These are phyloP conservation scores for Cryphonectria nitschkei DNA, from an alignment of 2,329 filamentous ascomycete genomes.

Conservation along the genomic window DNA sequence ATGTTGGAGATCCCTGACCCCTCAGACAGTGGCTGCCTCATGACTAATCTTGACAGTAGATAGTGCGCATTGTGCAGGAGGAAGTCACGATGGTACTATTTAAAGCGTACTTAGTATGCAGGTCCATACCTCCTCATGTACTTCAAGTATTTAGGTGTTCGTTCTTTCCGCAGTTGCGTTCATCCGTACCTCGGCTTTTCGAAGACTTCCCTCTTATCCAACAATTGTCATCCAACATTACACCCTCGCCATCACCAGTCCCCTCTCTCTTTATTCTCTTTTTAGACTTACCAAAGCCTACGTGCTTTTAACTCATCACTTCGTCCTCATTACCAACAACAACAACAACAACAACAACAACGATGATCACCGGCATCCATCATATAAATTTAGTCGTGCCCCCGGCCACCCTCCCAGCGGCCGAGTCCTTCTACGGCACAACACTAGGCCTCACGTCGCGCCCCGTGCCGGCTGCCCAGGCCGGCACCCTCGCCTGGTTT, in stretches of 20 bases:
- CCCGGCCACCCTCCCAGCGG: slow-evolving; percentile 52
- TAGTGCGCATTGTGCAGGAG: background rate
- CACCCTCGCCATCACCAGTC: background rate
- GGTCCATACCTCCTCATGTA: background rate
- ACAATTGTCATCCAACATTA: background rate
- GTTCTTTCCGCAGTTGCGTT: background rate
- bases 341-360: background rate
- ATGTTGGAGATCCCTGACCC: background rate
- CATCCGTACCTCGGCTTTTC: background rate
- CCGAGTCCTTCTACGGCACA: slow-evolving; percentile 56
- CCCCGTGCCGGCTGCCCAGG: slow-evolving; percentile 56
- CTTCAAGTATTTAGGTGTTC: background rate
- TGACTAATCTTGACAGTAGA: background rate
- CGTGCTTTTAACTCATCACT: background rate
- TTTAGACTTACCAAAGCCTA: background rate
- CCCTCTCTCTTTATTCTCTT: background rate
- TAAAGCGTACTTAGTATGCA: too few relatives aligned
- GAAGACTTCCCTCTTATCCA: background rate
- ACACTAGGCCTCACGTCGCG: slow-evolving; percentile 59
- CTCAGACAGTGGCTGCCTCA: background rate
- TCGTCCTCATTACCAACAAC: background rate
- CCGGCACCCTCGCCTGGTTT: slow-evolving; percentile 60
- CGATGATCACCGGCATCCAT: slow-evolving; percentile 53
- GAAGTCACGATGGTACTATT: background rate
- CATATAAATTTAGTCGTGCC: slow-evolving; percentile 65